Evolutionary conservation across 306 rosid genomes (phyloP).

Genomic region (Castanea crenata): DNA sequence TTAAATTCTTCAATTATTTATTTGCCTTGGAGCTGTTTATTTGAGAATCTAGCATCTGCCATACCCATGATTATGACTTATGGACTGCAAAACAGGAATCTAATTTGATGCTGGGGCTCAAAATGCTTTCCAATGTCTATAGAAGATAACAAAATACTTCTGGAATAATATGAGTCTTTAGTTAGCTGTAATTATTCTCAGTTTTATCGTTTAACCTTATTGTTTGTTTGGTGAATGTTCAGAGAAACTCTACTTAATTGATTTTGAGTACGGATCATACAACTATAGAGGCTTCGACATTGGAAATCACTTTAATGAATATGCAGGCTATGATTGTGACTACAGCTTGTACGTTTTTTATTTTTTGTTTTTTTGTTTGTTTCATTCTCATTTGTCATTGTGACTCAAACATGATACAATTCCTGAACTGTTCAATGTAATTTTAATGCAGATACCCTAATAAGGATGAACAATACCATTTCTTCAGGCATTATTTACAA

Average conservation of each 20-base stretch:
- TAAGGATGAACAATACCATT: slow-evolving; percentile 72
- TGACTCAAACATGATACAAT: not conserved
- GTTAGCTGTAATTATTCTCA: slow-evolving; percentile 15
- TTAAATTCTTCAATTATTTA: slow-evolving; percentile 5
- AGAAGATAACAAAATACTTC: not conserved
- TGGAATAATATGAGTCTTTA: slow-evolving; percentile 19
- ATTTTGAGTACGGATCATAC: slow-evolving; percentile 97
- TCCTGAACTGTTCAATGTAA: slow-evolving; percentile 18
- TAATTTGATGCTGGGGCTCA: not conserved
- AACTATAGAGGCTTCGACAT: slow-evolving; percentile 90
- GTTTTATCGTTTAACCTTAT: slow-evolving; percentile 17
- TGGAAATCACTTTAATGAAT: slow-evolving; percentile 95
- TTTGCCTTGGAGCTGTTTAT: slow-evolving; percentile 12
- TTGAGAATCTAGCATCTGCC: slow-evolving; percentile 5
- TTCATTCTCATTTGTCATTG: not conserved
- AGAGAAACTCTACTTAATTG: slow-evolving; percentile 85
- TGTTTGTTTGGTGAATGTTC: slow-evolving; percentile 35
- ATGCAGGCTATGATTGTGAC: slow-evolving; percentile 90
- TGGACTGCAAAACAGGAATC: not conserved
- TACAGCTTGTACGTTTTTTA: slow-evolving; percentile 55
- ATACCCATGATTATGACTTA: not conserved
- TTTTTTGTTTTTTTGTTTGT: slow-evolving; percentile 5
- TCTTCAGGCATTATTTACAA: slow-evolving; percentile 82
- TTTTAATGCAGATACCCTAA: slow-evolving; percentile 64
- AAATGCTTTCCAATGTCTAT: slow-evolving; percentile 3